Evolutionary conservation across 2,329 filamentous ascomycete genomes (phyloP), one percentile per base, ranked within the genome.

Genomic region (Cryphonectria nitschkei): DNA sequence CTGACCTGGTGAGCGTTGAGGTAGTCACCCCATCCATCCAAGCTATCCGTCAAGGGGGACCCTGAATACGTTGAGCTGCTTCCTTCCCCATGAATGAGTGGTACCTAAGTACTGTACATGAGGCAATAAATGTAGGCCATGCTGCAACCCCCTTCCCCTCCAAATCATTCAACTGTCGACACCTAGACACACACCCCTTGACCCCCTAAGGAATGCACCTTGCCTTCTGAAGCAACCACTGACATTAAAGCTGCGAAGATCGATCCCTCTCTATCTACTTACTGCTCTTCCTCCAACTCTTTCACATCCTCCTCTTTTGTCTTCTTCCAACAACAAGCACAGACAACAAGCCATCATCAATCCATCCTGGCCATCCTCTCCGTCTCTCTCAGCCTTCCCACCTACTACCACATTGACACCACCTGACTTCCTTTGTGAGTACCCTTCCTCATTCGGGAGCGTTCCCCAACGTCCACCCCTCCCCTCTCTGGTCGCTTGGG

Each of bases 1-100:
- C 14, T 58, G 54, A 58, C 54, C 52, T 7, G 14, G 54, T 32
- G 54, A 7, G 26, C 11, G 54, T 34, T 19, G 54, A 58, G 54
- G 29, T 34, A 34, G 34, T 58, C 54, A 58, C 54, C 54, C 54
- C 29, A 58, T 58, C 54, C 54, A 50, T 58, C 54, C 54, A 50
- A 16, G 43, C 43, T 16, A 32, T 32, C 16, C 8, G 26, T 32
- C 52, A 29, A 58, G 54, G 52, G 54, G 54, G 54, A 32, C 54
- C 54, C 54, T 58, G 54, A 56, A 56, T 3, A 50, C 4, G 26
- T 26, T 6, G 54, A 58, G 54, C 26, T 58, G 54, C 54, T 8
- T 58, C 26, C 54, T 58, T 58, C 29, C 54, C 54, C 14, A 34
- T 7, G 3, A 13, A 14, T 2, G 11, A 56, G 9, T 50, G 46